Conservation (phyloP, 2,329 filamentous ascomycete species). For the Basipetospora chlamydospora region DNA sequence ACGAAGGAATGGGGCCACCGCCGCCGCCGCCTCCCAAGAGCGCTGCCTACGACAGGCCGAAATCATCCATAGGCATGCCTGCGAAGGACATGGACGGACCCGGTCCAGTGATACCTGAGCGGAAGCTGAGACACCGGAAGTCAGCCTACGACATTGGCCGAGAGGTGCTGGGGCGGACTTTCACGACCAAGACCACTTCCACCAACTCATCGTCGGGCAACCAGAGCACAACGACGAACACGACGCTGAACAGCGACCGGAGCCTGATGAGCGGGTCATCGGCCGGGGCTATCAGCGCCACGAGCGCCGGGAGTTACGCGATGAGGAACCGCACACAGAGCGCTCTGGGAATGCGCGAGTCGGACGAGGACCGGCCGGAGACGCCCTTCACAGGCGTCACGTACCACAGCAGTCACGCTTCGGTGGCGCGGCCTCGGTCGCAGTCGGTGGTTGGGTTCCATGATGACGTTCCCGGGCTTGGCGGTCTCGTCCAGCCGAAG, state of each 20-base stretch:
- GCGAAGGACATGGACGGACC: constrained; percentile 10
- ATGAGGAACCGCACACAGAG: constrained; percentile 56
- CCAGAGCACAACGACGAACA: constrained; percentile 58
- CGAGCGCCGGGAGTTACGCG: constrained; percentile 85
- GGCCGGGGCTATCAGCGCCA: constrained; percentile 81
- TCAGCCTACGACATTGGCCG: constrained; percentile 67
- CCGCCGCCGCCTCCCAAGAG: constrained; percentile 50
- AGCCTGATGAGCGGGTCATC: constrained; percentile 92
- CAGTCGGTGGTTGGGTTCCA: constrained; percentile 53
- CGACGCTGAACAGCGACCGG: constrained; percentile 63
- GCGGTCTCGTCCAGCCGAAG: constrained; percentile 64
- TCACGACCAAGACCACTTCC: constrained; percentile 75
- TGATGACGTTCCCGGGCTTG: constrained; percentile 55
- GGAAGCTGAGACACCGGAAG: constrained; percentile 48
- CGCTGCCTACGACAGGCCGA: constrained; percentile 35
- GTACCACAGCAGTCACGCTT: constrained; percentile 80
- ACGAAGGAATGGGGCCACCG: constrained; percentile 37
- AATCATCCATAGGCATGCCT: constrained; percentile 39
- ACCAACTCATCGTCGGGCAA: constrained; percentile 64
- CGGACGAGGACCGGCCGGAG: constrained; percentile 40
- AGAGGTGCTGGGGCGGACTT: constrained; percentile 58
- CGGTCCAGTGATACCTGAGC: constrained; percentile 15
- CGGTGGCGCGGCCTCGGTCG: constrained; percentile 36
- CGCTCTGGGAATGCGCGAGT: constrained; percentile 45
- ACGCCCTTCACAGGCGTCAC: constrained; percentile 65